Percentiles rank a stretch among this genome's conserved stretches.
Evolutionary conservation across 805 yeast species (phyloP).

Genomic region (Maudiozyma barnettii): DNA sequence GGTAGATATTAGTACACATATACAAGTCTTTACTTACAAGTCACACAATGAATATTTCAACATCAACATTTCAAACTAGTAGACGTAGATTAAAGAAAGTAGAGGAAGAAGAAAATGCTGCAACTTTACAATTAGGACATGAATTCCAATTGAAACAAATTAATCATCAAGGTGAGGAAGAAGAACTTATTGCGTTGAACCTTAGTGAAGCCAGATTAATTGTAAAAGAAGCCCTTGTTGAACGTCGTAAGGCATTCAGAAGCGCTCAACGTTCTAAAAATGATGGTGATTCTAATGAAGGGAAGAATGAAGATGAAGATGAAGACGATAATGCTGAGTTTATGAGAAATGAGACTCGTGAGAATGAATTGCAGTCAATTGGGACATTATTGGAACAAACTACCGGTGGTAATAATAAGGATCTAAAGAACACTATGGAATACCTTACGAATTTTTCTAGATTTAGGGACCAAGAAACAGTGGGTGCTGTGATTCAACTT

Average conservation of each 20-base stretch:
- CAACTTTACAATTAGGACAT: constrained; percentile 78
- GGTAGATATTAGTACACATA: background rate
- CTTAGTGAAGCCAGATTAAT: constrained; percentile 82
- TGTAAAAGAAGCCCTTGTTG: constrained; percentile 81
- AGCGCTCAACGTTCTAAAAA: constrained; percentile 20
- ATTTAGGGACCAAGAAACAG: constrained; percentile 85
- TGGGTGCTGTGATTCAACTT: constrained; percentile 84
- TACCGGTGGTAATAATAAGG: constrained; percentile 69
- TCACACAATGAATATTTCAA: constrained; percentile 68
- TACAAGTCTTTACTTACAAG: constrained; percentile 1
- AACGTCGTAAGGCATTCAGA: constrained; percentile 50
- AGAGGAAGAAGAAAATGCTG: constrained; percentile 89
- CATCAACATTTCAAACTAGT: constrained; percentile 78
- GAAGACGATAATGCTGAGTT: constrained; percentile 28
- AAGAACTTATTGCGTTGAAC: constrained; percentile 74
- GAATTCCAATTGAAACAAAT: constrained; percentile 79
- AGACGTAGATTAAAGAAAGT: constrained; percentile 60
- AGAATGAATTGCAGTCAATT: constrained; percentile 30
- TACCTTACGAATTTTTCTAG: constrained; percentile 78
- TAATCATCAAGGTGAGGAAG: constrained; percentile 70
- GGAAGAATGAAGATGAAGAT: constrained; percentile 9
- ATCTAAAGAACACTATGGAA: constrained; percentile 83
- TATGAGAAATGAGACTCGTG: constrained; percentile 41
- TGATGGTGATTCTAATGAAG: constrained; percentile 17
- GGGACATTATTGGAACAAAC: constrained; percentile 28